phyloP scores from a whole-genome alignment of 1,284 basidiomycete species.

The Rhodofomes roseus region DNA sequence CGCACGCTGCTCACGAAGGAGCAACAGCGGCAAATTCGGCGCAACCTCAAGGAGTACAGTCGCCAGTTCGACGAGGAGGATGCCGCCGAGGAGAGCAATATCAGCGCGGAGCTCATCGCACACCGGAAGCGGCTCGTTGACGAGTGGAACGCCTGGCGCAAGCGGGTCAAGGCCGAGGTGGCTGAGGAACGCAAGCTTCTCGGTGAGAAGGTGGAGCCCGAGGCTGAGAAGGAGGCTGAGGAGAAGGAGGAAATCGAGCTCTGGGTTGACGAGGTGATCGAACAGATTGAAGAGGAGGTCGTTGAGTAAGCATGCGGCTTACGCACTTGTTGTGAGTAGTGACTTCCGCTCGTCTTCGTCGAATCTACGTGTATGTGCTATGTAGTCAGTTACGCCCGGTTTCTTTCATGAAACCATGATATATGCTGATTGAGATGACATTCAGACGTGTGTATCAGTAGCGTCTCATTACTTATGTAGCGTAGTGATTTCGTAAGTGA shows the following conservation, averaged over 20 bases:
- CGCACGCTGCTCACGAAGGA: slow-evolving; percentile 86
- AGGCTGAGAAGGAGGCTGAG: slow-evolving; percentile 40
- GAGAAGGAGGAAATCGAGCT: slow-evolving; percentile 86
- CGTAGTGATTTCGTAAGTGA: no score
- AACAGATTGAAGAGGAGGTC: slow-evolving; percentile 84
- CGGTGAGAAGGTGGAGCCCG: slow-evolving; percentile 34
- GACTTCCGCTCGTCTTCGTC: background rate
- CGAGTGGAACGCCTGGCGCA: slow-evolving; percentile 98
- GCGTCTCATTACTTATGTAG: no score
- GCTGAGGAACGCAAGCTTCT: slow-evolving; percentile 42
- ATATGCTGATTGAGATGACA: no score
- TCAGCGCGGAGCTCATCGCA: slow-evolving; percentile 91
- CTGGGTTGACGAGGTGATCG: slow-evolving; percentile 88
- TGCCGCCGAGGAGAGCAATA: slow-evolving; percentile 90
- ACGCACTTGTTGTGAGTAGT: background rate
- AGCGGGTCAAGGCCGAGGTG: slow-evolving; percentile 55
- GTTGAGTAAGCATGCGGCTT: slow-evolving; percentile 27
- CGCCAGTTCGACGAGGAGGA: slow-evolving; percentile 96
- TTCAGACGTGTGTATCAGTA: no score
- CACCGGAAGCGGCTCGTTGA: slow-evolving; percentile 90
- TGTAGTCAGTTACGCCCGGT: background rate
- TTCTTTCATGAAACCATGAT: background rate
- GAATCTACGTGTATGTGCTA: background rate
- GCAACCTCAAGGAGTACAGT: slow-evolving; percentile 91
- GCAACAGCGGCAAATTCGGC: slow-evolving; percentile 84